phyloP scores from a whole-genome alignment of 176 grass and related monocot genomes.

The Aegilops bicornis region DNA sequence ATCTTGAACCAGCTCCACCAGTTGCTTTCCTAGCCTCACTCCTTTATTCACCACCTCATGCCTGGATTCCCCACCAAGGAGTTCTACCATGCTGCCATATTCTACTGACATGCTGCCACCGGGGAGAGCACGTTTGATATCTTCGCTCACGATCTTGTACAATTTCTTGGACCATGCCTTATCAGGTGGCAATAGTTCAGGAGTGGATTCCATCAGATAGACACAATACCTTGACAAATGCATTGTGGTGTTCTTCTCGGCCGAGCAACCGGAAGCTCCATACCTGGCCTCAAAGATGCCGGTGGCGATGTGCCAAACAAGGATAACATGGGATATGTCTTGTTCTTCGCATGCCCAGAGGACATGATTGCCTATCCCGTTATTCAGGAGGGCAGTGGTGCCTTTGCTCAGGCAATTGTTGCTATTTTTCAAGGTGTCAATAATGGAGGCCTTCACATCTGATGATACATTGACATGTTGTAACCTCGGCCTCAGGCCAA shows the following conservation, averaged over 20 bases:
- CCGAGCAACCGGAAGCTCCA: too few species aligned
- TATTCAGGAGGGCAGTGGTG: not conserved
- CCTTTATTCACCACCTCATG: not conserved
- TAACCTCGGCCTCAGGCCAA: not conserved
- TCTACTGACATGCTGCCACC: not conserved
- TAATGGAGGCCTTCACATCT: not conserved
- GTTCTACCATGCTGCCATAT: not conserved
- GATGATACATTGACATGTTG: not conserved
- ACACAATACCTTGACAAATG: not conserved
- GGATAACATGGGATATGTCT: not conserved
- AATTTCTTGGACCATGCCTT: not conserved
- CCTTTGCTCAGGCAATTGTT: not conserved
- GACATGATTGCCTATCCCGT: not conserved
- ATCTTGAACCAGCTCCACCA: not conserved
- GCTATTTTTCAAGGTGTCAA: not conserved
- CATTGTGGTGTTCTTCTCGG: rapidly evolving
- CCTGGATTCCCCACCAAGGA: not conserved
- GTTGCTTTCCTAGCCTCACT: not conserved
- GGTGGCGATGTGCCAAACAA: constrained; percentile 5
- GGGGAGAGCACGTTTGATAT: not conserved
- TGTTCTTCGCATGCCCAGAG: not conserved
- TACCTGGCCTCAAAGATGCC: not conserved
- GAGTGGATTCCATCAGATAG: not conserved
- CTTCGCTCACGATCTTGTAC: not conserved
- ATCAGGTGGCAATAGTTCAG: not conserved